Percentiles rank a stretch among this genome's conserved stretches.
Evolutionary conservation across 2,329 filamentous ascomycete species (phyloP).

Genomic region (Talaromyces sp.): DNA sequence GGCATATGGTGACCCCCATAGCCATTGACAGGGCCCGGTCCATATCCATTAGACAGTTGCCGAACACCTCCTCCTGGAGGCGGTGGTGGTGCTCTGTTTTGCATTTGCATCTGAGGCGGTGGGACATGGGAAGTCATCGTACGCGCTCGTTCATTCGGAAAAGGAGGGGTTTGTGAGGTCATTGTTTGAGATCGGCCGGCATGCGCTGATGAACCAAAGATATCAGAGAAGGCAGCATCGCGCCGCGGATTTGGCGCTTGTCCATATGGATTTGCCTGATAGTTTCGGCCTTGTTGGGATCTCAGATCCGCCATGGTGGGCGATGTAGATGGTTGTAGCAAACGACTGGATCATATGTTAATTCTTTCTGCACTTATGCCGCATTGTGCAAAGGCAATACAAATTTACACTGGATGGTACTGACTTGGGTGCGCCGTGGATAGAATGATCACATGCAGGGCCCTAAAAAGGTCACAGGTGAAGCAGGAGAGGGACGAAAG

Average conservation of each 20-base stretch:
- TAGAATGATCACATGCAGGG: slow-evolving; percentile 14
- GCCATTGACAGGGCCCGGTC: slow-evolving; percentile 38
- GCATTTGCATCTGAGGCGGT: slow-evolving; percentile 45
- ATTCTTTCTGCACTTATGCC: slow-evolving; percentile 13
- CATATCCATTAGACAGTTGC: slow-evolving; percentile 45
- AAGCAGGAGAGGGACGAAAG: slow-evolving; percentile 1
- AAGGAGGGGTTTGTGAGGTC: slow-evolving; percentile 70
- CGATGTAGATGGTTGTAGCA: background rate
- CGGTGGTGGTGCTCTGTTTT: slow-evolving; percentile 40
- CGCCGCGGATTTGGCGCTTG: slow-evolving; percentile 59
- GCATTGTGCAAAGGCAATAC: slow-evolving; percentile 4
- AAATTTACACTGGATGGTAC: background rate
- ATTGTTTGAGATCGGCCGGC: slow-evolving; percentile 92
- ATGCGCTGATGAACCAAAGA: slow-evolving; percentile 84
- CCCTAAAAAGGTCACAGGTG: slow-evolving; percentile 10
- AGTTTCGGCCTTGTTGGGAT: slow-evolving; percentile 59
- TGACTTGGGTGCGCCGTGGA: background rate
- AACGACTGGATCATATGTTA: background rate
- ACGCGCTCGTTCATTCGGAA: slow-evolving; percentile 67
- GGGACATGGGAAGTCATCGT: slow-evolving; percentile 64
- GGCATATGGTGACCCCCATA: slow-evolving; percentile 34
- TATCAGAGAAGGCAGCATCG: slow-evolving; percentile 93
- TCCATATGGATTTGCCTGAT: slow-evolving; percentile 53
- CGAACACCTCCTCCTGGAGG: slow-evolving; percentile 32
- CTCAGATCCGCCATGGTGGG: slow-evolving; percentile 60